Evolutionary conservation across 1,284 basidiomycete species (phyloP), one percentile per base, ranked within the genome.

Genomic region (Stygiomarasmius scandens): DNA sequence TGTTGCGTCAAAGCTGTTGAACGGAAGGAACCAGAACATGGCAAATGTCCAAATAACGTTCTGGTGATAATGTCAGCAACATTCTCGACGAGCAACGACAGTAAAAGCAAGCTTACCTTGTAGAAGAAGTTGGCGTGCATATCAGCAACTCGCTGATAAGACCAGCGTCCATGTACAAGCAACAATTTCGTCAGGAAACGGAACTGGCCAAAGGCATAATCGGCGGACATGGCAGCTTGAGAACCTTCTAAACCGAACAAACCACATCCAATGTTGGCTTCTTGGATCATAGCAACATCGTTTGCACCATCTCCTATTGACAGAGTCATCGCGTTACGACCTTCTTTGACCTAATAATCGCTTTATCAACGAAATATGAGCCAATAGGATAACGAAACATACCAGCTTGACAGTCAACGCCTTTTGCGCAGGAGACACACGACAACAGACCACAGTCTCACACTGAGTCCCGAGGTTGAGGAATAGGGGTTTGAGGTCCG

Each of bases 91-190:
- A n/a, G 29, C 51, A 56, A 55, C 24, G 25, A 38, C 8, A 36
- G 19, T 16, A 49, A 49, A 8, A 41, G 38, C 16, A 47, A 29
- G 61, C 71, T 47, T 50, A 90, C 89, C 83, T 98, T 98, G 84
- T 98, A 98, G 79, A 98, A 98, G 78, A 98, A 98, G 74, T 95
- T 96, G 62, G 90, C 90, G 68, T 96, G 93, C 94, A 96, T 94
- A 68, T 97, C 94, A n/a, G 96, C 95, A 44, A 98, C 83, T 46
- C 96, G 91, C 66, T 95, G 89, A 74, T 98, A 98, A 34, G 93
- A 96, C 95, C 96, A 96, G 41, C 95, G 87, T 4, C 96, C 96
- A 68, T 98, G 96, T 2, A 98, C 96, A 58, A 99, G 82, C 16
- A 99, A 79, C 43, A 98, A 76, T 70, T 95, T 93, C 1, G 95